phyloP scores from a whole-genome alignment of 257 asterid species.

The Nyctanthes arbortristis region DNA sequence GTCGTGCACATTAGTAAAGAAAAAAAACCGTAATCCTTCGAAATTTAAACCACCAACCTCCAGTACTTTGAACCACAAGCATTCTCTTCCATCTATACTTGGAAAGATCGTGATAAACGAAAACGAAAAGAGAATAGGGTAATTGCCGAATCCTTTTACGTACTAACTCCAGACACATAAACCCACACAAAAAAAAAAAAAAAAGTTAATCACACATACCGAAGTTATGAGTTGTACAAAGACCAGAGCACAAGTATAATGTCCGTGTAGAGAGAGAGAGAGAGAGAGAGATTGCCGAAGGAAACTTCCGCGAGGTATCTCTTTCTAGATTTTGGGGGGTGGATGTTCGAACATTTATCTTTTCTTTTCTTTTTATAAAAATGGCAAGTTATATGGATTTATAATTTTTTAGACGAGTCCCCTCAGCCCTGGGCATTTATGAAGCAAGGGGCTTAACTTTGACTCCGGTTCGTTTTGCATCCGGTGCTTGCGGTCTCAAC shows the following conservation, averaged over 20 bases:
- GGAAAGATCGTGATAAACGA: not conserved
- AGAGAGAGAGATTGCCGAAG: not conserved
- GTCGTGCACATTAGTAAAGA: not conserved
- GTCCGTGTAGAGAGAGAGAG: not conserved
- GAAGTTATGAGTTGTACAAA: not conserved
- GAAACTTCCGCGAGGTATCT: not conserved
- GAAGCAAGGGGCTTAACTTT: not conserved
- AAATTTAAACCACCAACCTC: not conserved
- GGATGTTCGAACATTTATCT: not conserved
- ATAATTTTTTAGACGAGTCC: not conserved
- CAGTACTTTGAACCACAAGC: not conserved
- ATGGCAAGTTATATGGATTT: not conserved
- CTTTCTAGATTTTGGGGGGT: not conserved
- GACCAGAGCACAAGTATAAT: not conserved
- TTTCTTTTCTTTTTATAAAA: not conserved
- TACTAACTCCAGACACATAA: not conserved
- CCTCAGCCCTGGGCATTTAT: not conserved
- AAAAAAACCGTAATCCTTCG: not conserved
- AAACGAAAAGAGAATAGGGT: not conserved
- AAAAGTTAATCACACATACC: not conserved
- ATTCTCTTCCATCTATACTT: not conserved
- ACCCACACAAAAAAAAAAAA: not conserved
- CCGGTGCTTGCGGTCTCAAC: not conserved
- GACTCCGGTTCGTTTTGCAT: not conserved
- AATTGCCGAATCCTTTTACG: not conserved